Evolutionary conservation across 2,329 filamentous ascomycete species (phyloP).

Genomic region (Hypoxylon sp.): DNA sequence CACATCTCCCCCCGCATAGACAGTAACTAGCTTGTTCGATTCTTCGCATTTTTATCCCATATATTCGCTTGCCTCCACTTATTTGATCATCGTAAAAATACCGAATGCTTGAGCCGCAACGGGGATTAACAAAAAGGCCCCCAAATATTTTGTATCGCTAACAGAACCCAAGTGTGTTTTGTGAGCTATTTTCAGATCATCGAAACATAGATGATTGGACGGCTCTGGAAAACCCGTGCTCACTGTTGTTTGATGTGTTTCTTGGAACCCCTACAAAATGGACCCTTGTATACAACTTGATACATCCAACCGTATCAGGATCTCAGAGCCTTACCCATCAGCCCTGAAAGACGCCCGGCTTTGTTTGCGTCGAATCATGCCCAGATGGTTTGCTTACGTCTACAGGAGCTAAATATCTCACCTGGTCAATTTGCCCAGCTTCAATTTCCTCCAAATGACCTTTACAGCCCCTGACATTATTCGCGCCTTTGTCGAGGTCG

Average conservation of each 20-base stretch:
- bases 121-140: conserved; percentile 11
- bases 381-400: conserved; percentile 25
- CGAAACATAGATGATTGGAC: conserved; percentile 34
- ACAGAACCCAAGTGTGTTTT: neutral
- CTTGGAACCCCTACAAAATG: conserved; percentile 24
- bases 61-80: neutral
- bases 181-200: conserved; percentile 30
- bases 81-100: neutral
- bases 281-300: conserved; percentile 31
- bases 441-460: conserved; percentile 19
- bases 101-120: conserved; percentile 2
- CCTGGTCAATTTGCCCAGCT: conserved; percentile 20
- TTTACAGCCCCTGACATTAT: conserved; percentile 27
- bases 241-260: conserved; percentile 38
- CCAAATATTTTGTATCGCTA: conserved; percentile 13
- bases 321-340: conserved; percentile 17
- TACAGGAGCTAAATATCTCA: conserved; percentile 15
- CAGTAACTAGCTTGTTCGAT: conserved; percentile 1
- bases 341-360: conserved; percentile 26
- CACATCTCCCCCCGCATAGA: neutral
- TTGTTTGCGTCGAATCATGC: conserved; percentile 33
- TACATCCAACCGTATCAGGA: conserved; percentile 42
- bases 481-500: conserved; percentile 24
- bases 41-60: conserved; percentile 5
- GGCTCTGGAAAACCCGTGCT: conserved; percentile 33